Base-by-base conservation (phyloP, 331 rosid species). In the Arachis monticola region DNA sequence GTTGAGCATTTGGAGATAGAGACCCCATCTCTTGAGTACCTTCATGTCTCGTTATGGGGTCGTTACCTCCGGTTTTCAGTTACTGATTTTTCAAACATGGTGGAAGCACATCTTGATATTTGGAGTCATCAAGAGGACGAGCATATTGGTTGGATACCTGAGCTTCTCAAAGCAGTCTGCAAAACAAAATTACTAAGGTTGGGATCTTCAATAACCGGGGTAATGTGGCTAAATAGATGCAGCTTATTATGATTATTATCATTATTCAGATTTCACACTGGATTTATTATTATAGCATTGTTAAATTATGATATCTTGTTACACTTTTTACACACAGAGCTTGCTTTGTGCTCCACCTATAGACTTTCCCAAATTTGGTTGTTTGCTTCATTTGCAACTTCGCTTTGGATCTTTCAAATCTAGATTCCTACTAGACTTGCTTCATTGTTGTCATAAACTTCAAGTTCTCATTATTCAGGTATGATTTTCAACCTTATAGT, bases 21-120 rank as follows among this genome's bases (percentile, higher is more conserved):
- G 27, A 6, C 67, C 2, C 67, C 67, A 1, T 62, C 30, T 62
- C 67, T 61, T 35, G 50, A 62, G 3, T 40, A 62, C 50, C 67
- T 62, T 5, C 4, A 0, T 40, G 35, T 62, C 50, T 0, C 0
- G 0, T 10, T 38, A 6, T 0, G 5, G 10, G 5, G 5, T 38
- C 1, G 5, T 0, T 62, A 17, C 48, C 13, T 45, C 3, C 17
- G 3, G 3, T 2, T 40, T 1, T 40, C 10, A 8, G 30, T 62
- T 38, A 40, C 6, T 10, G 35, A 40, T 40, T 40, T 62, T 8
- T 12, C 22, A 3, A n/a, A n/a, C 50, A 17, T 62, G 67, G 31
- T 62, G 50, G 31, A 40, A 40, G 67, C 67, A 0, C 6, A 1
- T 40, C 31, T 62, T 38, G 27, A n/a, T 62, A 0, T 27, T 27